A percentile compares a stretch with the other conserved stretches of the same genome.
These are phyloP conservation scores for Hortiboletus rubellus DNA, from an alignment of 1,284 basidiomycete genomes.

Conservation along the genomic window DNA sequence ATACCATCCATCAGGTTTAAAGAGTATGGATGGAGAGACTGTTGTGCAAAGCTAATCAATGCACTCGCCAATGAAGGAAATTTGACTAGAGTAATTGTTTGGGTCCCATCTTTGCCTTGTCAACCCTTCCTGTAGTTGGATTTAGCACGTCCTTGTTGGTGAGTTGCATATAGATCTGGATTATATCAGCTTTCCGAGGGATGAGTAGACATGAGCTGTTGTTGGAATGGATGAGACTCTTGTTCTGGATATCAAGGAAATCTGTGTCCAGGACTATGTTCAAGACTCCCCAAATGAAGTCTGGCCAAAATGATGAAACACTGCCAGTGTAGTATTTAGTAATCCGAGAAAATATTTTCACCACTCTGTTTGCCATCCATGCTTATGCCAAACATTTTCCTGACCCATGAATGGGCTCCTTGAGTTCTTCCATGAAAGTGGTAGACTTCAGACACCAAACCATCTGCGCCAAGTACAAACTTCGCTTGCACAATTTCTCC, in stretches of 20 bases:
- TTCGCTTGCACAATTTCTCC: too few species aligned
- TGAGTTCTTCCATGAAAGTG: background rate
- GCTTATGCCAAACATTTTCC: constrained; percentile 48
- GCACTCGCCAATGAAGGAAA: background rate
- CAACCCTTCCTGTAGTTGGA: constrained; percentile 38
- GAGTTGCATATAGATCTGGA: constrained; percentile 51
- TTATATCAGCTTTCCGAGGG: constrained; percentile 42
- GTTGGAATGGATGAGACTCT: constrained; percentile 56
- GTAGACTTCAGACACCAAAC: constrained; percentile 20
- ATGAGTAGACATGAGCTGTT: constrained; percentile 51
- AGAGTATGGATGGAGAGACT: constrained; percentile 43
- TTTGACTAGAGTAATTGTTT: constrained; percentile 42
- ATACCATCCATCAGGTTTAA: constrained; percentile 44
- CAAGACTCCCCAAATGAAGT: constrained; percentile 59
- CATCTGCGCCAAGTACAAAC: constrained; percentile 52
- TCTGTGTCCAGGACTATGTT: constrained; percentile 54
- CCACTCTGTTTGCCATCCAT: constrained; percentile 62
- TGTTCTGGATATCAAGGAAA: constrained; percentile 63
- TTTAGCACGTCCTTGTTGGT: constrained; percentile 38
- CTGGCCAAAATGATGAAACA: constrained; percentile 27
- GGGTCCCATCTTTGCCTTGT: constrained; percentile 44
- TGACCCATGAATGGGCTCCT: constrained; percentile 64
- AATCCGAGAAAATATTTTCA: constrained; percentile 16
- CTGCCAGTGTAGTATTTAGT: background rate
- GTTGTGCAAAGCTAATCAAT: constrained; percentile 15